phyloP scores from a whole-genome alignment of 2,329 filamentous ascomycete species.

The Fusarium hainanense region DNA sequence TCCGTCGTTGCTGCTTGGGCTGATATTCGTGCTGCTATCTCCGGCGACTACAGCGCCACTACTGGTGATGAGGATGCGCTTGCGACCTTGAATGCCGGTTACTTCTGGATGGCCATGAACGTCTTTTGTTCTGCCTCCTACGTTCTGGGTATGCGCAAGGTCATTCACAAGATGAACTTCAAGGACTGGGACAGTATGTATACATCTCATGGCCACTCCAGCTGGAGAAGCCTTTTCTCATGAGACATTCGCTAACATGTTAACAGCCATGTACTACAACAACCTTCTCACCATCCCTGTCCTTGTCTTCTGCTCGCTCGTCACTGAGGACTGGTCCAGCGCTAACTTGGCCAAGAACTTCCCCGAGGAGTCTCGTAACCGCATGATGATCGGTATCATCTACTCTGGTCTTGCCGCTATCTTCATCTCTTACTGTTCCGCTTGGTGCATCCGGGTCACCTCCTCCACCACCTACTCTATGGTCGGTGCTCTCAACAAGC shows the following conservation, averaged over 20 bases:
- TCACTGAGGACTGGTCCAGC: constrained; percentile 92
- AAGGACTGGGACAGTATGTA: constrained; percentile 98
- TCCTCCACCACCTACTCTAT: constrained; percentile 98
- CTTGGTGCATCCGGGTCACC: constrained; percentile 98
- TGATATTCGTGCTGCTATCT: constrained; percentile 87
- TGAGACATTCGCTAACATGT: constrained; percentile 46
- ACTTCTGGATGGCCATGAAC: constrained; percentile 98
- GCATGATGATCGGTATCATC: constrained; percentile 86
- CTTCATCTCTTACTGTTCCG: constrained; percentile 98
- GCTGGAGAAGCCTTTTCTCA: not conserved
- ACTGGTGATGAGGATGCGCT: constrained; percentile 71
- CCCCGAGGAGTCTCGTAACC: constrained; percentile 80
- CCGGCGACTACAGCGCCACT: constrained; percentile 59
- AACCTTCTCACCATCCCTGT: constrained; percentile 97
- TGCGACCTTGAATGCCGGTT: constrained; percentile 91
- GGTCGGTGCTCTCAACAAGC: constrained; percentile 98
- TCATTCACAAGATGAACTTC: constrained; percentile 99
- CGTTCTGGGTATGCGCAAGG: constrained; percentile 93
- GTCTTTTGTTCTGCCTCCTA: constrained; percentile 94
- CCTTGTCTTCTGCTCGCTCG: constrained; percentile 80
- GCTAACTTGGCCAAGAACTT: constrained; percentile 89
- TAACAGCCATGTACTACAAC: constrained; percentile 98
- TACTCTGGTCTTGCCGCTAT: constrained; percentile 93
- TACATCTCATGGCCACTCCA: not conserved
- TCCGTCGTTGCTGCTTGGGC: constrained; percentile 97